Percentiles rank a stretch among this genome's conserved stretches.
phyloP scores from a whole-genome alignment of 345 rosid genomes.

The Theobroma cacao region DNA sequence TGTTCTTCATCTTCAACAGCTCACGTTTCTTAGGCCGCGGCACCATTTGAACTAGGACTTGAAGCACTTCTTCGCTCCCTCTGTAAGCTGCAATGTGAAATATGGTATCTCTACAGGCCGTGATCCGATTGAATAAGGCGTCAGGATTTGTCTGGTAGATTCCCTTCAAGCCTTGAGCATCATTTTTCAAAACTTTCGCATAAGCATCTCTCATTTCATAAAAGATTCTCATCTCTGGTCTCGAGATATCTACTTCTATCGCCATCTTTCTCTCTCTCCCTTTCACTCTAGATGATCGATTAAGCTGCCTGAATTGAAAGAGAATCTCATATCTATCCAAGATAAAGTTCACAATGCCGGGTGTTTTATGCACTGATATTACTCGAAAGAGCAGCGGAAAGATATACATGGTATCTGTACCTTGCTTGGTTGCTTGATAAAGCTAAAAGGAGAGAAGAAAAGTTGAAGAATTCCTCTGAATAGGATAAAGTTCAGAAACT shows the following conservation, averaged over 20 bases:
- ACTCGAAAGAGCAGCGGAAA: background rate
- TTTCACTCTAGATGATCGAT: background rate
- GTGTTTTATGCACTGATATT: background rate
- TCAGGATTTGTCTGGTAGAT: background rate
- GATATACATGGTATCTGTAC: background rate
- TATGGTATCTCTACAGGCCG: background rate
- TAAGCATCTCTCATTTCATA: background rate
- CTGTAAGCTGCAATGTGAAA: slow-evolving; percentile 18
- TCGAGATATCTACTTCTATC: background rate
- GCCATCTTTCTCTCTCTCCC: background rate
- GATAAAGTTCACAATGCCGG: too few species aligned
- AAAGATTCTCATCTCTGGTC: background rate
- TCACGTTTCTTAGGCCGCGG: background rate
- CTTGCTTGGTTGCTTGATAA: slow-evolving; percentile 7
- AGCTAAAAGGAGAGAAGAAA: background rate
- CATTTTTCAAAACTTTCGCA: background rate
- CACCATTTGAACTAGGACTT: background rate
- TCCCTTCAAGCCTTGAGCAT: too few species aligned
- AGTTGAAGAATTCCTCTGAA: slow-evolving; percentile 1
- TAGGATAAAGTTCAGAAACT: background rate
- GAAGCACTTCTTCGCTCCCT: background rate
- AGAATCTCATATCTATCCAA: background rate
- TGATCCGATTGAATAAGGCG: background rate
- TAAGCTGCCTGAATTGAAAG: background rate
- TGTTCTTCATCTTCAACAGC: slow-evolving; percentile 2